Evolutionary conservation across 352 stramenopile genomes (phyloP).

Genomic region (Globisporangium heterothallicum): DNA sequence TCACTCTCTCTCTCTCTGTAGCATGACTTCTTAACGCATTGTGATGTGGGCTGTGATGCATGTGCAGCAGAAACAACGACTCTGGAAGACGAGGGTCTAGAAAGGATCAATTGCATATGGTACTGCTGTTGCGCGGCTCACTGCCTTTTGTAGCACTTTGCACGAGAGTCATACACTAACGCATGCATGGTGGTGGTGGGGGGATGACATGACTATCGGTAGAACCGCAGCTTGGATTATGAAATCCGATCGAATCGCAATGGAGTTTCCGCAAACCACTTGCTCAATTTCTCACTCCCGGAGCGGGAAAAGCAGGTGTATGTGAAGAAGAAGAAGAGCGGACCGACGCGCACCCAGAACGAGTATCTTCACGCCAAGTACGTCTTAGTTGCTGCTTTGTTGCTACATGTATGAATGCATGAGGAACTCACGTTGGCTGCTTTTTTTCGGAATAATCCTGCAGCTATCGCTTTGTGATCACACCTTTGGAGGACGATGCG

Average conservation of each 20-base stretch:
- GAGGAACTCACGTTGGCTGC: background rate
- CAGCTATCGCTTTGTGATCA: constrained; percentile 82
- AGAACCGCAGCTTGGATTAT: constrained; percentile 54
- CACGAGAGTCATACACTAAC: constrained; percentile 5
- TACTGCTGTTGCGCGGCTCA: background rate
- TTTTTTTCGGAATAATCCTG: background rate
- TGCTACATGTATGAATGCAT: background rate
- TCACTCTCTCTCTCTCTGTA: background rate
- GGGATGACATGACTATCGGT: no score
- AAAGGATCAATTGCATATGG: constrained; percentile 10
- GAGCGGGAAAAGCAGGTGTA: constrained; percentile 51
- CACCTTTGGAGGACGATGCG: constrained; percentile 39
- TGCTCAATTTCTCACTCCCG: constrained; percentile 80
- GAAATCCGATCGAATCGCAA: constrained; percentile 56
- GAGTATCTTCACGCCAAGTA: constrained; percentile 87
- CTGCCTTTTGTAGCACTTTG: background rate
- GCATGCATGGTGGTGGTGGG: constrained; percentile 9
- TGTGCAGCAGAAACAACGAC: constrained; percentile 14
- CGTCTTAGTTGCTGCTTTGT: constrained; percentile 5
- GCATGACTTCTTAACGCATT: background rate
- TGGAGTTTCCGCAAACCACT: constrained; percentile 71
- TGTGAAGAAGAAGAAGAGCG: constrained; percentile 56
- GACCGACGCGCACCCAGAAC: constrained; percentile 56
- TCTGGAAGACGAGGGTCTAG: constrained; percentile 10
- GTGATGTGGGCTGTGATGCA: background rate